These are phyloP conservation scores for Urochloa ruziziensis DNA, from an alignment of 176 grass and related monocot genomes.

Conservation along the genomic window DNA sequence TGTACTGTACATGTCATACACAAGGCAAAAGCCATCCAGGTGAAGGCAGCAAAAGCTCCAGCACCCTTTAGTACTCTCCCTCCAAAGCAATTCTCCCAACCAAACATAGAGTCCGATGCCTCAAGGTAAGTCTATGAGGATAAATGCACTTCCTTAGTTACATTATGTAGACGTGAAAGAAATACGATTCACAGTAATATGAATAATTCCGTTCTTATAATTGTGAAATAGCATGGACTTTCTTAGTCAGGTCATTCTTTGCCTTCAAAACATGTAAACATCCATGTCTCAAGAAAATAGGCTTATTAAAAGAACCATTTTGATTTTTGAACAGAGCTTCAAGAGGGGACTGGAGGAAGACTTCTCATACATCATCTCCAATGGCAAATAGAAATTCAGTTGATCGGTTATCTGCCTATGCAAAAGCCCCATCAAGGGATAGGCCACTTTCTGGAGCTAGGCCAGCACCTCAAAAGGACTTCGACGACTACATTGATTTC, in stretches of 20 bases:
- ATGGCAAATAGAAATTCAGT: slow-evolving; percentile 37
- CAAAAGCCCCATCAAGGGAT: slow-evolving; percentile 43
- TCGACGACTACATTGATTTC: slow-evolving; percentile 59
- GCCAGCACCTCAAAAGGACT: slow-evolving; percentile 50
- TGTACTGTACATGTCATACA: slow-evolving; percentile 87
- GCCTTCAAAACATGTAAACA: background rate
- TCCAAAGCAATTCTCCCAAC: slow-evolving; percentile 44
- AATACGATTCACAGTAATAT: slow-evolving; percentile 8
- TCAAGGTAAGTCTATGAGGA: slow-evolving; percentile 46
- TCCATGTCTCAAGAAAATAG: background rate
- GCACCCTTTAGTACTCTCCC: slow-evolving; percentile 42
- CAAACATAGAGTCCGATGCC: slow-evolving; percentile 49
- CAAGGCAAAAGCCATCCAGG: slow-evolving; percentile 69
- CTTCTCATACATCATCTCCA: slow-evolving; percentile 47
- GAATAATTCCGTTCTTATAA: background rate
- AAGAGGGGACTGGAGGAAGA: slow-evolving; percentile 43
- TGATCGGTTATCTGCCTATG: slow-evolving; percentile 31
- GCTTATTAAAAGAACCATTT: background rate
- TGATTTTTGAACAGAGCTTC: slow-evolving; percentile 15
- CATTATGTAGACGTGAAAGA: background rate
- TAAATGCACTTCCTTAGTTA: background rate
- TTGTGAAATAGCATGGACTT: slow-evolving; percentile 10
- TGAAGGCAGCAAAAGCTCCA: slow-evolving; percentile 64
- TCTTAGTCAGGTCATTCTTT: background rate
- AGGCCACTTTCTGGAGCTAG: slow-evolving; percentile 52